Percentiles rank a stretch among this genome's conserved stretches.
Conservation (phyloP, 768 basidiomycete genomes). For the Leucogyrophana mollusca region DNA sequence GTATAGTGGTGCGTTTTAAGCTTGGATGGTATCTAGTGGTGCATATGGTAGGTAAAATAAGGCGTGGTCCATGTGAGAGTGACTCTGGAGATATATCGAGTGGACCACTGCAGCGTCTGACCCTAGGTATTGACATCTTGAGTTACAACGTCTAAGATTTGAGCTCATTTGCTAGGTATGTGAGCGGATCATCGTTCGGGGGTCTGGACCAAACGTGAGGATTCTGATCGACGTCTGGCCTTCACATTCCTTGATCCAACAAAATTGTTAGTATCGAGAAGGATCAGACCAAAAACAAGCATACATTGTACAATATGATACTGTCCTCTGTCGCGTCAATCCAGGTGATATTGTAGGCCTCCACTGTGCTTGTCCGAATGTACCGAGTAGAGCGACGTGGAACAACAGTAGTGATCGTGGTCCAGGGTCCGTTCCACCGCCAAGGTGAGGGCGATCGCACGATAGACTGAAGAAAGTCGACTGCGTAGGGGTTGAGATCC, state of each 20-base stretch:
- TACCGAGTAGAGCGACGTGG: slow-evolving; percentile 21
- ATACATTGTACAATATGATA: slow-evolving; percentile 53
- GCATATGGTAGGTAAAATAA: too few relatives aligned
- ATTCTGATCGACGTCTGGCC: slow-evolving; percentile 32
- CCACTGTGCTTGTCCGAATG: slow-evolving; percentile 39
- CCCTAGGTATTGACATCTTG: too few relatives aligned
- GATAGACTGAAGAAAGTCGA: slow-evolving; percentile 24
- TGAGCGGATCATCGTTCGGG: not conserved
- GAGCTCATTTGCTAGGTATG: not conserved
- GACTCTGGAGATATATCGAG: too few relatives aligned
- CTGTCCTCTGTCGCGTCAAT: slow-evolving; percentile 61
- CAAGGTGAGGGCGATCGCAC: slow-evolving; percentile 26
- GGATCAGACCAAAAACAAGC: slow-evolving; percentile 14
- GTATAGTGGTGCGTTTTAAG: too few relatives aligned
- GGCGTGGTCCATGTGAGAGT: too few relatives aligned
- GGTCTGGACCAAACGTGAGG: slow-evolving; percentile 24
- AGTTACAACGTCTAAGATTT: not conserved
- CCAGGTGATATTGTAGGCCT: slow-evolving; percentile 46
- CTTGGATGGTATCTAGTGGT: too few relatives aligned
- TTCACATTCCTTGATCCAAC: slow-evolving; percentile 24
- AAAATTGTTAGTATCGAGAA: slow-evolving; percentile 1
- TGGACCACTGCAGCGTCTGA: too few relatives aligned
- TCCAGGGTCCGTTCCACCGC: slow-evolving; percentile 25
- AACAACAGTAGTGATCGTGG: slow-evolving; percentile 29
- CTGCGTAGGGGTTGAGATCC: slow-evolving; percentile 27